Percentiles rank a stretch among this genome's conserved stretches.
These are phyloP conservation scores for Cercospora janseana DNA, from an alignment of 2,329 filamentous ascomycete species.

Conservation along the genomic window DNA sequence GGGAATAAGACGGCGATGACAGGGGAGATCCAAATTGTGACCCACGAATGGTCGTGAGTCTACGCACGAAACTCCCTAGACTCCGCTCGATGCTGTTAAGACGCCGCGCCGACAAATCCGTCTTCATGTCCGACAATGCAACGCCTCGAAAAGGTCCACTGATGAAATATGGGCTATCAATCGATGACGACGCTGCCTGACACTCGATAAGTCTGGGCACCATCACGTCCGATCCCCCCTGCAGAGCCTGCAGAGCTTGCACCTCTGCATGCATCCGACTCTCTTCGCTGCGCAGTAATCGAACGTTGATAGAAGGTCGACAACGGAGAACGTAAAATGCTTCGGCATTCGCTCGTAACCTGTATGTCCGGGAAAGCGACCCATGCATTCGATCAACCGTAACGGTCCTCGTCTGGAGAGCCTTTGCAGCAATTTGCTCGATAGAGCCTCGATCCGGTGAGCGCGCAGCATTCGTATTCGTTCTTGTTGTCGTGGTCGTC, in stretches of 20 bases:
- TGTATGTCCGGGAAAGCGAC: slow-evolving; percentile 43
- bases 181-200: slow-evolving; percentile 18
- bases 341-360: slow-evolving; percentile 42
- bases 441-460: slow-evolving; percentile 30
- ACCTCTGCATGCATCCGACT: slow-evolving; percentile 43
- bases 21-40: slow-evolving; percentile 48
- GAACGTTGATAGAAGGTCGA: slow-evolving; percentile 39
- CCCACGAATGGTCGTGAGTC: slow-evolving; percentile 48
- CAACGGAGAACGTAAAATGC: slow-evolving; percentile 44
- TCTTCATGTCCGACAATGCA: slow-evolving; percentile 31
- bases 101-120: slow-evolving; percentile 38
- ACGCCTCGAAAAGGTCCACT: slow-evolving; percentile 33
- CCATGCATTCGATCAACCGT: slow-evolving; percentile 30
- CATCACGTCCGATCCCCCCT: slow-evolving; percentile 38
- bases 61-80: slow-evolving; percentile 43
- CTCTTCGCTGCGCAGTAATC: slow-evolving; percentile 46
- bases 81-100: slow-evolving; percentile 42
- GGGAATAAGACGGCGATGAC: background rate
- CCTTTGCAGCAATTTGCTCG: slow-evolving; percentile 28
- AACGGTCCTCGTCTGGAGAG: slow-evolving; percentile 31
- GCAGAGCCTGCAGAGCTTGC: slow-evolving; percentile 40
- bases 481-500: background rate
- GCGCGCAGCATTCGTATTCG: slow-evolving; percentile 12
- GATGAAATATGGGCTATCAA: slow-evolving; percentile 32
- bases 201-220: slow-evolving; percentile 44